phyloP scores from a whole-genome alignment of 2,329 filamentous ascomycete species.

The Fusarium clavum region DNA sequence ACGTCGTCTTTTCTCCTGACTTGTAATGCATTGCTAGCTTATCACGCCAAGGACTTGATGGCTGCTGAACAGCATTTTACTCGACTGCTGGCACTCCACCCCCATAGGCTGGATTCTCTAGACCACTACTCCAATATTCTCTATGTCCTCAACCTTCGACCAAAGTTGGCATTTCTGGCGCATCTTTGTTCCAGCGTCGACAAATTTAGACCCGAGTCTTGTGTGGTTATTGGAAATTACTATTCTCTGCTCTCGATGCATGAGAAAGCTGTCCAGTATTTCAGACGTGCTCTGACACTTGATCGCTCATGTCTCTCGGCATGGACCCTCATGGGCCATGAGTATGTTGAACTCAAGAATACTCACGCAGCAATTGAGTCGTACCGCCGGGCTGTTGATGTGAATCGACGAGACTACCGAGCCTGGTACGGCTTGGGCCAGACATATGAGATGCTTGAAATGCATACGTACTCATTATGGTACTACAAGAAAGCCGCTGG shows the following conservation, averaged over 20 bases:
- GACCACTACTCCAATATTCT: constrained; percentile 98
- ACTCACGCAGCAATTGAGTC: constrained; percentile 98
- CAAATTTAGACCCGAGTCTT: constrained; percentile 96
- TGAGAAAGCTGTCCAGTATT: constrained; percentile 98
- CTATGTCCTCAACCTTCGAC: constrained; percentile 88
- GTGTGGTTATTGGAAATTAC: constrained; percentile 97
- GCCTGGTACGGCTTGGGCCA: constrained; percentile 98
- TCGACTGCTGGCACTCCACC: constrained; percentile 80
- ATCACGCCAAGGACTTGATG: constrained; percentile 87
- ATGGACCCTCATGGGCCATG: constrained; percentile 99
- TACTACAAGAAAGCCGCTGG: constrained; percentile 97
- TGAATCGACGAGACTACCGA: constrained; percentile 94
- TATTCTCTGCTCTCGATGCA: constrained; percentile 95
- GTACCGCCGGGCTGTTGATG: constrained; percentile 93
- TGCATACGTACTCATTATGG: constrained; percentile 96
- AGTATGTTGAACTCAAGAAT: constrained; percentile 98
- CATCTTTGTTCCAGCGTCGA: constrained; percentile 92
- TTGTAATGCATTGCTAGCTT: constrained; percentile 86
- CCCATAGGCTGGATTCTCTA: constrained; percentile 83
- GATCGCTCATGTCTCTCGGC: constrained; percentile 92
- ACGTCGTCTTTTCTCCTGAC: constrained; percentile 90
- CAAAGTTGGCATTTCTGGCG: constrained; percentile 91
- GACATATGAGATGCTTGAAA: constrained; percentile 97
- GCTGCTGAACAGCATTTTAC: constrained; percentile 76
- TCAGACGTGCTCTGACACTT: constrained; percentile 89